These are phyloP conservation scores for Asterella californica DNA, from an alignment of 225 moss, liverwort and hornwort genomes.

Conservation along the genomic window DNA sequence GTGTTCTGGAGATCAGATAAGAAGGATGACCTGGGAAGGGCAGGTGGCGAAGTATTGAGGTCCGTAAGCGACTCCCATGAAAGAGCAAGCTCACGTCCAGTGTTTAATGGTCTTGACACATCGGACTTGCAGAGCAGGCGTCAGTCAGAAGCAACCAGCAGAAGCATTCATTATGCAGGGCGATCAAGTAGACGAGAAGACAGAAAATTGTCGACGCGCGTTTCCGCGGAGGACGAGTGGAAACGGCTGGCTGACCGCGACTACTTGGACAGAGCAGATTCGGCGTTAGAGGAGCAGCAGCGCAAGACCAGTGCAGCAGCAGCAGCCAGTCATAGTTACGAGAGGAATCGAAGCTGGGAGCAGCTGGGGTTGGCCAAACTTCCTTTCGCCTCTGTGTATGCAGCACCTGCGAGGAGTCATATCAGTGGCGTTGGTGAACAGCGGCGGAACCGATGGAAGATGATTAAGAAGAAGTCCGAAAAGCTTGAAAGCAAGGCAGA, in stretches of 20 bases:
- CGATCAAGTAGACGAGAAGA: conserved; percentile 5
- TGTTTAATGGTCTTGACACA: not conserved
- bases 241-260: not conserved
- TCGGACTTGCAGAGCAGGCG: not conserved
- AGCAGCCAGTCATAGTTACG: not conserved
- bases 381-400: conserved; percentile 9
- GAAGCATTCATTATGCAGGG: not conserved
- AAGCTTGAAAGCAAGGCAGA: conserved; percentile 2
- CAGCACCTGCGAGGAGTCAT: not conserved
- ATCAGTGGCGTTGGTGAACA: not conserved
- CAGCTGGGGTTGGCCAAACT: conserved; percentile 8
- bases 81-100: not conserved
- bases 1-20: conserved; percentile 20
- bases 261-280: conserved; percentile 3
- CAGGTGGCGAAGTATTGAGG: conserved; percentile 3
- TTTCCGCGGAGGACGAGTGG: not conserved
- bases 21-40: not conserved
- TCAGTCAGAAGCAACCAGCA: not conserved
- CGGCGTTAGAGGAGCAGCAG: not conserved
- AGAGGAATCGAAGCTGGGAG: conserved; percentile 20
- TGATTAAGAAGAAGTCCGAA: conserved; percentile 14
- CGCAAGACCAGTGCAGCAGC: not conserved
- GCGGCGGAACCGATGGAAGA: conserved; percentile 14
- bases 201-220: not conserved
- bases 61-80: not conserved